Evolutionary conservation across 176 grass and related monocot species (phyloP).

Genomic region (Cymbopogon citratus): DNA sequence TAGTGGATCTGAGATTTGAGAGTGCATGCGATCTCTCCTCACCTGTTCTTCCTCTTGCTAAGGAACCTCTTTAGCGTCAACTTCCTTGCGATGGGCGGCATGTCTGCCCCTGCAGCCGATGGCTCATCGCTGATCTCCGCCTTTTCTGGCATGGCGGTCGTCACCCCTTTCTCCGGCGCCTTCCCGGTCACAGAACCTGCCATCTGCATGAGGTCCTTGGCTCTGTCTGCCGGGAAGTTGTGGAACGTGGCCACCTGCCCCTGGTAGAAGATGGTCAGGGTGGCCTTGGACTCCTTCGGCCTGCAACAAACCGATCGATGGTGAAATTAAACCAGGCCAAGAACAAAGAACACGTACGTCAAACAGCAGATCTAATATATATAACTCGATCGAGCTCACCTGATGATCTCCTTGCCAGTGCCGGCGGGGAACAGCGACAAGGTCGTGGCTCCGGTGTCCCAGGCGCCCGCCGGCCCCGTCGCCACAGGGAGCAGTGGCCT

Average conservation of each 20-base stretch:
- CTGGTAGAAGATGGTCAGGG: constrained; percentile 73
- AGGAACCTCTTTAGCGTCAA: constrained; percentile 59
- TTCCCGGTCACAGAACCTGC: background rate
- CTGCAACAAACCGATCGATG: background rate
- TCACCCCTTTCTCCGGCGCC: background rate
- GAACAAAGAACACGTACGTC: no score
- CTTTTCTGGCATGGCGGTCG: background rate
- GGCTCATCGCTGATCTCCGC: background rate
- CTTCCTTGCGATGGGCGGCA: constrained; percentile 53
- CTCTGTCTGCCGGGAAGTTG: constrained; percentile 50
- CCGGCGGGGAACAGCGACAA: background rate
- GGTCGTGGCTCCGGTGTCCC: background rate
- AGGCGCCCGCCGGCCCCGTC: background rate
- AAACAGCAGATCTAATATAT: background rate
- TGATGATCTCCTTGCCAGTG: background rate
- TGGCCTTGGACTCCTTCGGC: background rate
- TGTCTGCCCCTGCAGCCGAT: background rate
- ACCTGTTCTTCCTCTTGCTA: constrained; percentile 65
- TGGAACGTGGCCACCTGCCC: constrained; percentile 50
- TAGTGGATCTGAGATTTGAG: background rate
- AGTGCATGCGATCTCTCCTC: background rate
- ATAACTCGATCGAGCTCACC: background rate
- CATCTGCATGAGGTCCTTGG: constrained; percentile 36
- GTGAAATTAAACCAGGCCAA: background rate
- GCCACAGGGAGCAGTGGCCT: background rate